Evolutionary conservation across 805 yeast species (phyloP).

Genomic region (Diddensiella caesifluorescens): DNA sequence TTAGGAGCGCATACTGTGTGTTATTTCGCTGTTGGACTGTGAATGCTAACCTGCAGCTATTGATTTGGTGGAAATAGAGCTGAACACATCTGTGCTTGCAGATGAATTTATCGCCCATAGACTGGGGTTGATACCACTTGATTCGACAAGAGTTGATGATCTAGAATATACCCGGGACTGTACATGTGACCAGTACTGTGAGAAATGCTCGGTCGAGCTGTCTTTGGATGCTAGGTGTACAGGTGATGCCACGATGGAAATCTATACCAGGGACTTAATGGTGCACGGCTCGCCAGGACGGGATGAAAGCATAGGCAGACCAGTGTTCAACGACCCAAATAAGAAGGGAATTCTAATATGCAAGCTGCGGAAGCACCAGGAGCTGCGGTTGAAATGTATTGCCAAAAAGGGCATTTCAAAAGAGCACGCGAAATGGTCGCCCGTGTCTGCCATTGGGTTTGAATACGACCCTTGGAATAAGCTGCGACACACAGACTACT

Average conservation of each 20-base stretch:
- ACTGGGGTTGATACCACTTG: constrained; percentile 85
- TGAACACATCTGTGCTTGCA: constrained; percentile 89
- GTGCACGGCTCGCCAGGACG: constrained; percentile 41
- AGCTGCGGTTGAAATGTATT: constrained; percentile 79
- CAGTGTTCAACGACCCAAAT: constrained; percentile 73
- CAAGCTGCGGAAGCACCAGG: constrained; percentile 89
- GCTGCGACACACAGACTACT: constrained; percentile 87
- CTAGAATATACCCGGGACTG: constrained; percentile 83
- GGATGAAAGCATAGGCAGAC: constrained; percentile 60
- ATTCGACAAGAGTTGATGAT: constrained; percentile 75
- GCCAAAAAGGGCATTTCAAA: constrained; percentile 97
- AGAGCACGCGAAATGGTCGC: constrained; percentile 99
- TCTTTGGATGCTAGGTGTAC: constrained; percentile 85
- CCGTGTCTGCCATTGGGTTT: constrained; percentile 91
- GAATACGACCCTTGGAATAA: constrained; percentile 99
- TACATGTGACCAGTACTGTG: constrained; percentile 96
- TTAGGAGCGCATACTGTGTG: background rate
- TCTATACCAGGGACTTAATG: constrained; percentile 76
- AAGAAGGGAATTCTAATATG: constrained; percentile 85
- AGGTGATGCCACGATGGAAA: constrained; percentile 79
- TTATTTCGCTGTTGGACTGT: constrained; percentile 1
- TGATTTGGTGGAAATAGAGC: constrained; percentile 90
- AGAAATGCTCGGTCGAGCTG: constrained; percentile 85
- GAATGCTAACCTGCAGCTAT: constrained; percentile 47
- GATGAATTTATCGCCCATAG: constrained; percentile 96